Base-by-base conservation (phyloP, 192 early-diverging fungal species). In the Cetraspora pellucida region DNA sequence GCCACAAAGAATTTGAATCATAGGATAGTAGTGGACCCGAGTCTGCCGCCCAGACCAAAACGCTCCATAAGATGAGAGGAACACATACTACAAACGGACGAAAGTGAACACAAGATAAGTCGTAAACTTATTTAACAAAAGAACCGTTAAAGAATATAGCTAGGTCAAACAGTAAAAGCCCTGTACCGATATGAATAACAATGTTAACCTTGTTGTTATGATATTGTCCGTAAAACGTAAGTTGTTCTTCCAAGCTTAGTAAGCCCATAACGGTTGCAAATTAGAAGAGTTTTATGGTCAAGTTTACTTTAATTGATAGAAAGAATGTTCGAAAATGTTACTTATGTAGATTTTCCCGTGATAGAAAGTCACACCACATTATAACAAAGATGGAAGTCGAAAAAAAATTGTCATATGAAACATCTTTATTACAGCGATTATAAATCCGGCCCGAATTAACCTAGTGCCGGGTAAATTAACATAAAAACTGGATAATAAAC, bases 11-110 rank as follows among this genome's bases (percentile, higher is more conserved):
- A 25, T 64, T 59, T 72, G 21, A 17, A 9, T 63, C 47, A 60
- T 74, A 57, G 10, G 77, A 59, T 78, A 87, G 79, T 13, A 90
- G 63, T 28, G 86, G 77, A 47, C 85, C 78, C 27, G 80, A 69
- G 63, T 81, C 81, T 45, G 88, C 81, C 19, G 81, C 77, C 80
- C 90, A 87, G 10, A 94, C 92, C 25, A 94, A 77, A 8, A 83
- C 81, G 43, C 92, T 89, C 93, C 93, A 97, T 49, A 95, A 83
- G 78, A 98, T 95, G 63, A 90, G 88, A 7, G 97, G 97, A 37
- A 99, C 95, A 81, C 92, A 98, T 3, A 95, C 82, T 78, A 75
- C 95, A 49, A 23, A 21, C 21, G 11, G 16, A 71, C 0, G 44
- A 69, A 69, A 49, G 19, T 46, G 46, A 46, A 7, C 28, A 65